Evolutionary conservation across 768 basidiomycete genomes (phyloP), one percentile per base, ranked within the genome.

Genomic region (Podaxis carcinomalis): DNA sequence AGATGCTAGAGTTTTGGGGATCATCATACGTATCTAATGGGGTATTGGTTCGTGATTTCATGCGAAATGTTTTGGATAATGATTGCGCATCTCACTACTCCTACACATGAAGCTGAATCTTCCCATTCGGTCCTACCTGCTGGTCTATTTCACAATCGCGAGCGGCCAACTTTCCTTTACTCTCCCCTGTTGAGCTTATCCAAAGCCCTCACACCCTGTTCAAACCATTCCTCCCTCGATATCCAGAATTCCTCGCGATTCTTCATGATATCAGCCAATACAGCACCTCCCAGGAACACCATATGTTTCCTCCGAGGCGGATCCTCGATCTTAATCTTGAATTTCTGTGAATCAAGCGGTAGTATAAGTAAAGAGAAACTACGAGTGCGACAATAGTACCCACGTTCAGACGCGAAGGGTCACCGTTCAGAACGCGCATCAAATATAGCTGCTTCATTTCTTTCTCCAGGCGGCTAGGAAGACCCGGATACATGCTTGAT

Each of bases 391-490:
- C 19, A 28, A 37, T 51, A 36, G 39, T 16, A 85, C 93, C 62
- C 64, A 97, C 96, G 72, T 90, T 95, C 67, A 98, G 72, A 39
- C 97, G 81, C 14, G 87, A 75, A 0, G 93, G 88, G 70, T 98
- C 89, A 16, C 92, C 88, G 49, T 83, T 81, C 49, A 98, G 80
- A 16, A 98, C 92, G n/a, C 87, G 82, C 1, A 92, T 91, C 62
- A 99, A 83, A 73, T 98, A 94, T n/a, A 98, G 80, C 74, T 98
- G 97, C 75, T 98, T 98, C 91, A 98, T 94, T 79, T 99, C 96
- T 79, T 98, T 98, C 77, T 98, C 97, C 47, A 99, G 81, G 50
- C 97, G 87, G 71, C 91, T 93, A 10, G 97, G 97, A 59, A 99
- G 84, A 27, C 97, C 97, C 32, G 97, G 96, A 72, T 98, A 98